phyloP scores from a whole-genome alignment of 495 filamentous ascomycete genomes.

The Penicillium bialowiezense region DNA sequence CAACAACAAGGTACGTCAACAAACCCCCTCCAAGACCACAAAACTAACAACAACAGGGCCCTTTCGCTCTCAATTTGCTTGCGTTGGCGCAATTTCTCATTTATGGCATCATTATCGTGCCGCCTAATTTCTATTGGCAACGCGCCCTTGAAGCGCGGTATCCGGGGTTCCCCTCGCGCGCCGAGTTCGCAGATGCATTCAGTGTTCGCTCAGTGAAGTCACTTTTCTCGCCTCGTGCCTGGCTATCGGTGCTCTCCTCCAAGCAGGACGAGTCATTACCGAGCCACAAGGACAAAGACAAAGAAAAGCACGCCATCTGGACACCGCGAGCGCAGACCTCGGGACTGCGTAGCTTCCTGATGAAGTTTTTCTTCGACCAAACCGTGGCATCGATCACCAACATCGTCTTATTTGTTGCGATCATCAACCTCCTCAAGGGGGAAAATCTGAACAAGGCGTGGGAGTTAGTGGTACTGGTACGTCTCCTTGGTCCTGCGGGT shows the following conservation, averaged over 20 bases:
- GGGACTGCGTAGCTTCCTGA: slow-evolving; percentile 62
- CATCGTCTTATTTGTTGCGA: slow-evolving; percentile 68
- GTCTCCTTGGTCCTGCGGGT: slow-evolving; percentile 12
- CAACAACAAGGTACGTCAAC: slow-evolving; percentile 53
- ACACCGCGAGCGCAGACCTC: slow-evolving; percentile 21
- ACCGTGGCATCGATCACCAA: slow-evolving; percentile 73
- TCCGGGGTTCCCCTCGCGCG: slow-evolving; percentile 42
- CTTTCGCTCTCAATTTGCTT: slow-evolving; percentile 52
- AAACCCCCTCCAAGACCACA: background rate
- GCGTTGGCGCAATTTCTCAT: slow-evolving; percentile 75
- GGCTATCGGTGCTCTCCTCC: slow-evolving; percentile 32
- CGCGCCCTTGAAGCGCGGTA: slow-evolving; percentile 53
- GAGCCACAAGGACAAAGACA: slow-evolving; percentile 50
- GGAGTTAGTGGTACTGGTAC: slow-evolving; percentile 39
- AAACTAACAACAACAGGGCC: slow-evolving; percentile 13
- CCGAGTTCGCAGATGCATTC: slow-evolving; percentile 18
- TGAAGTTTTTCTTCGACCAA: slow-evolving; percentile 84
- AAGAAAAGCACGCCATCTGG: slow-evolving; percentile 36
- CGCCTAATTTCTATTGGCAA: slow-evolving; percentile 89
- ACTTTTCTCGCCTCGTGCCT: slow-evolving; percentile 38
- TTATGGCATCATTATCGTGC: slow-evolving; percentile 71
- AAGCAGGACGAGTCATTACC: slow-evolving; percentile 31
- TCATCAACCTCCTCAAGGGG: slow-evolving; percentile 55
- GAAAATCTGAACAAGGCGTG: slow-evolving; percentile 17
- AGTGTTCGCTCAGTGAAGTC: slow-evolving; percentile 11